phyloP scores from a whole-genome alignment of 2,329 filamentous ascomycete species.

The Venturia pyrina region DNA sequence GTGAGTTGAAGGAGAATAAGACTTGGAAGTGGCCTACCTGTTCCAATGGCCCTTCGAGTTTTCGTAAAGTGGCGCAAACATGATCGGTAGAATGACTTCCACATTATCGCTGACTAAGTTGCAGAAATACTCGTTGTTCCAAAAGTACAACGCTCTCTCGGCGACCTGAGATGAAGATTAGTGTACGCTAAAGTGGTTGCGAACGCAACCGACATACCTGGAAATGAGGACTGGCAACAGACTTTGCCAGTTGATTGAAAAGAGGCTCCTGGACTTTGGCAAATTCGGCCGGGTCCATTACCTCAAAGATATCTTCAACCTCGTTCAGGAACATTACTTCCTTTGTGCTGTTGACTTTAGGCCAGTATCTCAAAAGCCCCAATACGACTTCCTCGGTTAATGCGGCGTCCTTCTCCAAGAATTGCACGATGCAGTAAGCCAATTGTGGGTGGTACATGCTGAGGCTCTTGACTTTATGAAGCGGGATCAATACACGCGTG shows the following conservation, averaged over 20 bases:
- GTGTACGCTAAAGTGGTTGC: not conserved
- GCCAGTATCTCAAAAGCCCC: constrained; percentile 92
- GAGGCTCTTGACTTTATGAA: constrained; percentile 97
- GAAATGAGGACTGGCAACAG: constrained; percentile 95
- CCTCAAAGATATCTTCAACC: constrained; percentile 98
- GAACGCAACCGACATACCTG: constrained; percentile 44
- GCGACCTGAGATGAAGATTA: constrained; percentile 51
- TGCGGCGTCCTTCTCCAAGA: constrained; percentile 93
- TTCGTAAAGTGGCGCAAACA: constrained; percentile 97
- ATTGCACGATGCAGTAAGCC: constrained; percentile 98
- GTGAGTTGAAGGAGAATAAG: constrained; percentile 16
- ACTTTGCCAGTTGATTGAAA: constrained; percentile 96
- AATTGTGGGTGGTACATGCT: constrained; percentile 99
- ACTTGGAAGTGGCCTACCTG: constrained; percentile 48
- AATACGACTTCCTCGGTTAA: constrained; percentile 97
- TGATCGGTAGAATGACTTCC: constrained; percentile 94
- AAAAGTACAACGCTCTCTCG: constrained; percentile 95
- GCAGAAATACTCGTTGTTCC: constrained; percentile 99
- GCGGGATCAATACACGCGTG: constrained; percentile 79
- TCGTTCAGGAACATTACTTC: constrained; percentile 99
- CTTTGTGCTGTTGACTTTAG: constrained; percentile 98
- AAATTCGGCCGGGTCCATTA: constrained; percentile 98
- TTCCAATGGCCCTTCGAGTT: constrained; percentile 99
- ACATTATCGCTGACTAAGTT: constrained; percentile 98
- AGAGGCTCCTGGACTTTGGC: constrained; percentile 96